These are phyloP conservation scores for Volvox carteri DNA, from an alignment of 163 green algal species.

Conservation along the genomic window DNA sequence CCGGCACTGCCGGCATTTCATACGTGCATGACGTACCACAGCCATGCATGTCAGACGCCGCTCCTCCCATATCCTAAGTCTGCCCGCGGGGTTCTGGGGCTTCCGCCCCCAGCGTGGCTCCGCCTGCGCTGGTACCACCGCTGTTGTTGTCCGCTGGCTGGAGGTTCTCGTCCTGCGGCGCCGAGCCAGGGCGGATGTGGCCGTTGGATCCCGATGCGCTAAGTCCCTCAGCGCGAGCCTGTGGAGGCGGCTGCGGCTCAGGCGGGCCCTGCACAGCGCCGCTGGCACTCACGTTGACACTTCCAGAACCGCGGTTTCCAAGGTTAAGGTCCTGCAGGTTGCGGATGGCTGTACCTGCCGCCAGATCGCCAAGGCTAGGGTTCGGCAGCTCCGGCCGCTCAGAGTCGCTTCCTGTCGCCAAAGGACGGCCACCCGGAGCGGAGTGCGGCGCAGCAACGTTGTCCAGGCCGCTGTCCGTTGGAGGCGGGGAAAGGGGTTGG, in stretches of 20 bases:
- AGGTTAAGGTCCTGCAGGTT: background rate
- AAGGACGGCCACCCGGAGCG: background rate
- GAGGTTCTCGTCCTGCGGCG: background rate
- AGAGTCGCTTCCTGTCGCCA: background rate
- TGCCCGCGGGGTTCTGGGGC: too few relatives aligned
- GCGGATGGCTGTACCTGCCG: too few relatives aligned
- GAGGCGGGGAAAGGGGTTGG: background rate
- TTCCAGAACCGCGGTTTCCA: background rate
- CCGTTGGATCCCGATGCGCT: background rate
- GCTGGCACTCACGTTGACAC: background rate
- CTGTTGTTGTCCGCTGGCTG: too few relatives aligned
- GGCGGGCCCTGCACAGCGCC: background rate
- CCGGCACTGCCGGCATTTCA: too few relatives aligned
- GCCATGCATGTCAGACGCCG: too few relatives aligned
- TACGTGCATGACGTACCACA: too few relatives aligned
- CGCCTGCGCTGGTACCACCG: too few relatives aligned
- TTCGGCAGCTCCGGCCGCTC: too few relatives aligned
- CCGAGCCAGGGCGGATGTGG: slow-evolving; percentile 17
- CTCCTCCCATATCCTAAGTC: too few relatives aligned
- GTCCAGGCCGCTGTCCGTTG: slow-evolving; percentile 9
- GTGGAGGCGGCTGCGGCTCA: background rate
- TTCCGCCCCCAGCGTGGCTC: too few relatives aligned
- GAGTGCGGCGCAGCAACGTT: slow-evolving; percentile 21
- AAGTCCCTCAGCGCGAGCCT: background rate
- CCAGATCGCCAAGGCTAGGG: too few relatives aligned